Conservation (phyloP, 352 stramenopile genomes). For the Paralagenidium karlingii region DNA sequence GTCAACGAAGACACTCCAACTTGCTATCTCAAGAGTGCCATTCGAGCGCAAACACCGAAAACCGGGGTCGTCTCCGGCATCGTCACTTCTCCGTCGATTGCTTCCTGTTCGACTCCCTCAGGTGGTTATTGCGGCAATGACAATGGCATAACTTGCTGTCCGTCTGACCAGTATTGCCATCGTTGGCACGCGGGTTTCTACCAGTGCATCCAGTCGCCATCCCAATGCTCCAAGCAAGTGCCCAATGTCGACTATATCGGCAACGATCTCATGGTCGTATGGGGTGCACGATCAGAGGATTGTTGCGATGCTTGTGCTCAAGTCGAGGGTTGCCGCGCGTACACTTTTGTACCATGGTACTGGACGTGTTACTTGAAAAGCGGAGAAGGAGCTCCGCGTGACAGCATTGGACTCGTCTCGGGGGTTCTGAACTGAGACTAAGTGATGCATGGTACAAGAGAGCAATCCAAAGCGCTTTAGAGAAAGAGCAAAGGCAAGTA, state of each 20-base stretch:
- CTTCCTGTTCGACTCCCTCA: background rate
- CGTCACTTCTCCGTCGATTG: background rate
- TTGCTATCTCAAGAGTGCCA: constrained; percentile 38
- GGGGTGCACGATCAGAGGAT: constrained; percentile 11
- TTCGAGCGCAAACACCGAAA: constrained; percentile 14
- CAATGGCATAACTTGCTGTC: background rate
- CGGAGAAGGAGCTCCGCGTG: constrained; percentile 1
- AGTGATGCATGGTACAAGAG: background rate
- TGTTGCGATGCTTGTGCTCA: constrained; percentile 28
- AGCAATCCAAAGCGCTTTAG: too few species aligned
- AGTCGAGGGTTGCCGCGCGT: constrained; percentile 23
- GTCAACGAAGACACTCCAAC: constrained; percentile 29
- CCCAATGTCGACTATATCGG: constrained; percentile 32
- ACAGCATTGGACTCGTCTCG: constrained; percentile 6
- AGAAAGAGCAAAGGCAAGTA: too few species aligned
- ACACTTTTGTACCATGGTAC: constrained; percentile 30
- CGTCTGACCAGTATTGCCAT: constrained; percentile 21
- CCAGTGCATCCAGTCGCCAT: constrained; percentile 20
- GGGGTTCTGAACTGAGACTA: background rate
- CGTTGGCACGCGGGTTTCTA: constrained; percentile 24
- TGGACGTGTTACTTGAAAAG: constrained; percentile 20
- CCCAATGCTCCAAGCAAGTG: constrained; percentile 18
- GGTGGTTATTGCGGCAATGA: background rate
- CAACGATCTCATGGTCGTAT: constrained; percentile 23
- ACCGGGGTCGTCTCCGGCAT: constrained; percentile 14